Evolutionary conservation across 2,329 filamentous ascomycete genomes (phyloP).

Genomic region (Didymella keratinophila): DNA sequence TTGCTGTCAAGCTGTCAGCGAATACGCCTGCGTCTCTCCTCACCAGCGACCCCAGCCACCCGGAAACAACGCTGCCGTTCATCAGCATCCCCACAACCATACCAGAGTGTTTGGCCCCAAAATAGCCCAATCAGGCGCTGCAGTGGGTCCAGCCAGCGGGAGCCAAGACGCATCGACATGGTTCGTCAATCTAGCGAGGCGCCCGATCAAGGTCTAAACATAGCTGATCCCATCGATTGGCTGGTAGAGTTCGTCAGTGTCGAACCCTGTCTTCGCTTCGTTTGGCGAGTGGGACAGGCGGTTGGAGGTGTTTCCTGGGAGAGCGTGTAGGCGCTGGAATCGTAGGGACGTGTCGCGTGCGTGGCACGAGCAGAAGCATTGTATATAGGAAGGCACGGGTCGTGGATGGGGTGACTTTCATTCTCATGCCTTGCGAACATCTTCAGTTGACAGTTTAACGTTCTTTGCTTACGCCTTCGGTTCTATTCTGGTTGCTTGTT

Average conservation of each 20-base stretch:
- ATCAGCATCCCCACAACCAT: not conserved
- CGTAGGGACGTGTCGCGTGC: constrained; percentile 18
- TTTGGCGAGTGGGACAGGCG: constrained; percentile 22
- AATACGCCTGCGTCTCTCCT: not conserved
- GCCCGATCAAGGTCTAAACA: constrained; percentile 15
- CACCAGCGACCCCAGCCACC: constrained; percentile 3
- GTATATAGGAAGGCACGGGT: constrained; percentile 19
- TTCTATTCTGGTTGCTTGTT: constrained; percentile 13
- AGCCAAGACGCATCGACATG: constrained; percentile 1
- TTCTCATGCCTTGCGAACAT: constrained; percentile 13
- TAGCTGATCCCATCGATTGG: constrained; percentile 8
- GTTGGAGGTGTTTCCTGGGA: constrained; percentile 7
- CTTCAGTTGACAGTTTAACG: constrained; percentile 1
- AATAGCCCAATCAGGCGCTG: constrained; percentile 26
- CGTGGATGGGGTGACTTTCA: constrained; percentile 15
- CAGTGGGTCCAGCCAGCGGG: constrained; percentile 8
- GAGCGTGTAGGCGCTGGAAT: constrained; percentile 17
- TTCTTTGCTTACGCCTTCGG: constrained; percentile 13
- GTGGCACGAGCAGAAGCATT: constrained; percentile 10
- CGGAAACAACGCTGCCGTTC: constrained; percentile 15
- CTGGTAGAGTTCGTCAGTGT: not conserved
- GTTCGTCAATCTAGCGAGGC: constrained; percentile 19
- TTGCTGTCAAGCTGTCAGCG: too few species aligned
- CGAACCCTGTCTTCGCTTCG: constrained; percentile 1
- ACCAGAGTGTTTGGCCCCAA: constrained; percentile 6